Base-by-base conservation (phyloP, 495 filamentous ascomycete species). In the Rhizodiscina lignyota region DNA sequence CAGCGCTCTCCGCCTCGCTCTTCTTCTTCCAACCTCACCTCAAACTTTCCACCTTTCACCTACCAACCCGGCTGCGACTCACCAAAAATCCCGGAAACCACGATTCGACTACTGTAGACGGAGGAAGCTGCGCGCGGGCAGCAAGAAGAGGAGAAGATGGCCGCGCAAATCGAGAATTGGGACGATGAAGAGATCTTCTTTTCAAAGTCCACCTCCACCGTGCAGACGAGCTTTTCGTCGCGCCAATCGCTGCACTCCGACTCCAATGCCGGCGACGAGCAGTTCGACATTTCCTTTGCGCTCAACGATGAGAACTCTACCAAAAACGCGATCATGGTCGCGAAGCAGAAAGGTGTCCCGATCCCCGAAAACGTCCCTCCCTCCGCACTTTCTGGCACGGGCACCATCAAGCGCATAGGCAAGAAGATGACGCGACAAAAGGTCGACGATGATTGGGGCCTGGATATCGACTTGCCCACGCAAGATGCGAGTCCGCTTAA, bases 371-470 rank as follows among this genome's bases (percentile, higher is more conserved):
- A 87, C 50, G 76, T 96, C 11, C 84, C 89, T n/a, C 70, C 78
- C 17, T 92, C 87, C n/a, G 89, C 89, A 32, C 65, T 97, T 28
- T 66, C 92, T 44, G 89, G 87, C 29, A n/a, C n/a, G n/a, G 89
- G 89, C 32, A 85, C 84, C 8, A 97, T 97, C 51, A 94, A 93
- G 61, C 65, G 84, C 50, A 63, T 97, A 4, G 84, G 84, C 30
- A 79, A 74, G 44, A 75, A 76, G 48, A 89, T 83, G 44, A 53
- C 52, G 21, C 67, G 74, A 30, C 79, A 74, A 50, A 81, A 78
- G 54, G 61, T 71, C 17, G 74, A 81, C 40, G 89, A 94, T 53
- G 87, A 93, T 55, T 94, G 86, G 80, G 77, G 72, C 31, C 82
- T 92, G 40, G 89, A 96, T 49, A 59, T 97, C 33, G 84, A 93